A percentile compares a stretch with the other conserved stretches of the same genome.
Conservation (phyloP, 75 land plant species). For the Sequoia sempervirens region DNA sequence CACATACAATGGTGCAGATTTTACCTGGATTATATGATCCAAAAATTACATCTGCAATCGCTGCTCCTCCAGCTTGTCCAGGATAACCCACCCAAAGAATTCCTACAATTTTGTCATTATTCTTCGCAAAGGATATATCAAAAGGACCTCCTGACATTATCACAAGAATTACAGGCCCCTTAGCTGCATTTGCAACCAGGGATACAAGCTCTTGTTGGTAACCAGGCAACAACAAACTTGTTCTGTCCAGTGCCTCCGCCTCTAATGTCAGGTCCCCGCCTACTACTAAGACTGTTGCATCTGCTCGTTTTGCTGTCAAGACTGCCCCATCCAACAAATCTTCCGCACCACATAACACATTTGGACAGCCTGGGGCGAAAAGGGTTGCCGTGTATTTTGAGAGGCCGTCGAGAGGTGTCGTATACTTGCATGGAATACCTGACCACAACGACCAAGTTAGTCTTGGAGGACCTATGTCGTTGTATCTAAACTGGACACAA, state of each 20-base stretch:
- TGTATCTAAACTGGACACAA: not conserved
- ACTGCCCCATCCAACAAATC: slow-evolving; percentile 45
- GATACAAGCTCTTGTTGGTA: slow-evolving; percentile 66
- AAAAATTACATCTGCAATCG: slow-evolving; percentile 72
- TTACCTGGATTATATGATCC: slow-evolving; percentile 73
- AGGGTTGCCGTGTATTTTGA: not conserved
- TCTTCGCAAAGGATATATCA: slow-evolving; percentile 70
- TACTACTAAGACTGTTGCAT: slow-evolving; percentile 71
- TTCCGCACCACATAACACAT: slow-evolving; percentile 43
- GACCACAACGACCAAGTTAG: not conserved
- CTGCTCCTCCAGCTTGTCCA: slow-evolving; percentile 86
- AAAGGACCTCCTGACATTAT: slow-evolving; percentile 81
- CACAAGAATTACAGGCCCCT: slow-evolving; percentile 62
- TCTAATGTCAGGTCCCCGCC: slow-evolving; percentile 75
- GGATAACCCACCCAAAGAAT: slow-evolving; percentile 94
- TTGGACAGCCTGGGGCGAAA: slow-evolving; percentile 3
- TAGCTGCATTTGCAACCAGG: slow-evolving; percentile 55
- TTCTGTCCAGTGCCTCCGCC: slow-evolving; percentile 61
- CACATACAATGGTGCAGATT: not conserved
- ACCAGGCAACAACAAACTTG: slow-evolving; percentile 77
- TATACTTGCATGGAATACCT: slow-evolving; percentile 34
- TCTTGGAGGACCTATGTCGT: not conserved
- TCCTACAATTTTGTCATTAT: slow-evolving; percentile 43
- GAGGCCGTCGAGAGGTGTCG: slow-evolving; percentile 23
- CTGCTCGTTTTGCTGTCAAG: slow-evolving; percentile 52